Base-by-base conservation (phyloP, 192 early-diverging fungal genomes). In the Umbelopsis sp. region DNA sequence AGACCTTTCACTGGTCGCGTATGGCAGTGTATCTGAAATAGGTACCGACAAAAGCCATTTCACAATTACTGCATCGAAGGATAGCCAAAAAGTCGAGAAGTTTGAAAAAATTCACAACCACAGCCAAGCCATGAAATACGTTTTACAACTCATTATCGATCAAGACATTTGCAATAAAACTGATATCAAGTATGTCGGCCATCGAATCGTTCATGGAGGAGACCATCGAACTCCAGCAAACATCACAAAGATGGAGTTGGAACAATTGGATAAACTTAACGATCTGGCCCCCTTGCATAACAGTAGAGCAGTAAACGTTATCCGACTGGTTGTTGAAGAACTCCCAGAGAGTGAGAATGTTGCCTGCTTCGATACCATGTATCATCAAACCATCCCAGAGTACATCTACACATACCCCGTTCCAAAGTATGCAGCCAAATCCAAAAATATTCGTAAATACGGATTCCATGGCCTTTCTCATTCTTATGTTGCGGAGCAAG, bases 231-330 rank as follows among this genome's bases (percentile, higher is more conserved):
- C 32, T 5, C 70, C 70, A 8, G 53, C 70, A 11, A 32, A 16
- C n/a, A 71, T 71, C 34, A 71, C 70, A 21, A 54, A 71, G 34
- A 49, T 43, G 8, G 68, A 41, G 17, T 21, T 75, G 1, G 11
- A 45, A 26, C 51, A 75, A 36, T 53, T 75, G 24, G 74, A 75
- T 68, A 54, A 26, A 22, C 45, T 75, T 2, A 54, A 52, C n/a
- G 74, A 75, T 38, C 26, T 75, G 53, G 74, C 74, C 20, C 74
- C 74, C 2, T 36, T 75, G 11, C 74, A 75, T 62, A 75, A 75
- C 43, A 69, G 69, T 38, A 22, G 51, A 32, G 52, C 51, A 31
- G 74, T 75, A 20, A 45, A 70, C 3, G 68, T 75, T 24, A 70
- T 75, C n/a, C 45, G 53, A 22, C 20, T 38, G 32, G 72, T 69